Base-by-base conservation (phyloP, 1,284 basidiomycete genomes). In the Apiotrichum laibachii region DNA sequence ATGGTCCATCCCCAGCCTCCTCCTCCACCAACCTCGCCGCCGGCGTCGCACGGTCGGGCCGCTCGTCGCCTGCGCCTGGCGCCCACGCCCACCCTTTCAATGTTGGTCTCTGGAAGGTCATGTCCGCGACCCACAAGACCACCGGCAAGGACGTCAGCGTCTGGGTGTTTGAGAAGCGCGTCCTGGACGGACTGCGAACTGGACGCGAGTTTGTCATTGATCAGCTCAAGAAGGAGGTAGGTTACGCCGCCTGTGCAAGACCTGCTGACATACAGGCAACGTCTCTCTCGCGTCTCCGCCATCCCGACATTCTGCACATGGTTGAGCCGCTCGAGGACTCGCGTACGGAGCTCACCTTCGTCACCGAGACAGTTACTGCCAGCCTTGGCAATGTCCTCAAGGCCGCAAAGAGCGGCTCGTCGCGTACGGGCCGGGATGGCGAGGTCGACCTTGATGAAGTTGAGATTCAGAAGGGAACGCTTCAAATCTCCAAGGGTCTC, bases 321-420 rank as follows among this genome's bases (percentile, higher is more conserved):
- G 93, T 96, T 31, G 95, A 99, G 78, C 94, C 95, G n/a, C 80
- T 97, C 47, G 94, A 98, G 77, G 95, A 99, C 75, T 89, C 92
- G 0, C 82, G 93, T 59, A 76, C 81, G 50, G 90, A 94, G 67
- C 81, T 98, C 49, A 86, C 88, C 21, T 99, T 97, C 70, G 95
- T 94, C 1, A 97, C 95, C 0, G 96, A 99, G 72, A 87, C 87
- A 31, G 80, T 96, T 44, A 79, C 91, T 5, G 88, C 90, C 0
- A 89, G 72, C 6, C 61, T 77, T 13, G 67, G 68, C 13, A 66
- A 61, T 33, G 55, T 74, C 50, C 81, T 89, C 31, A 85, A 89
- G 2, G 57, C 65, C 3, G 66, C 65, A 1, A 88, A 91, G 63
- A 81, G 84, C 39, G 80, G 84, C 54, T 78, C 61, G 2, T 62